Conservation (phyloP, 2,329 filamentous ascomycete species). For the Fusarium sp. region DNA sequence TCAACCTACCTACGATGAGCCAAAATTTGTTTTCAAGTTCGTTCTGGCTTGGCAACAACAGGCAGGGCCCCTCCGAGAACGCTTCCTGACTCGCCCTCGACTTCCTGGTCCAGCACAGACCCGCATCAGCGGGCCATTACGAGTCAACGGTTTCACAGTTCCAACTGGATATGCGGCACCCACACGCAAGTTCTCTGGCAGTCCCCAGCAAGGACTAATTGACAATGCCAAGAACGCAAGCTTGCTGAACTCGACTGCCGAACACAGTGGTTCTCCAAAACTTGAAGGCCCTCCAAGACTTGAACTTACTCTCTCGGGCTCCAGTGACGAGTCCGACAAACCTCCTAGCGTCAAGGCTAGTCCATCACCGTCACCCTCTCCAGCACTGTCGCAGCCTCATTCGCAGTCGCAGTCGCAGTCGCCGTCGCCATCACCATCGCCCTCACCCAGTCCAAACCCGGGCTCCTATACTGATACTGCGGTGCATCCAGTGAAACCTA, state of each 20-base stretch:
- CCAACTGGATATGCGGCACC: constrained; percentile 55
- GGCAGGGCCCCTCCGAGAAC: constrained; percentile 66
- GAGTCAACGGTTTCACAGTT: constrained; percentile 54
- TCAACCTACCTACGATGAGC: constrained; percentile 65
- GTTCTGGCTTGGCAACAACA: constrained; percentile 74
- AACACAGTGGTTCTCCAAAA: constrained; percentile 34
- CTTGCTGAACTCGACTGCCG: constrained; percentile 51
- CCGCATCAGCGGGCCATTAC: constrained; percentile 62
- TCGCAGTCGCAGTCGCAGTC: not conserved
- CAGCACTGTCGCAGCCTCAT: constrained; percentile 5
- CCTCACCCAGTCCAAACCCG: constrained; percentile 43
- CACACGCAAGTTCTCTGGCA: constrained; percentile 63
- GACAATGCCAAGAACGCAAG: constrained; percentile 65
- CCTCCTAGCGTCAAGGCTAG: constrained; percentile 18
- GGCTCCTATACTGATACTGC: constrained; percentile 46
- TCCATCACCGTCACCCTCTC: constrained; percentile 12
- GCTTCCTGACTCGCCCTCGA: constrained; percentile 74
- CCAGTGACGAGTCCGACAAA: constrained; percentile 29
- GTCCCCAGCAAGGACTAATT: constrained; percentile 60
- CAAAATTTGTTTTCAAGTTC: constrained; percentile 79
- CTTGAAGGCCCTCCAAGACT: constrained; percentile 20
- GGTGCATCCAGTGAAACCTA: constrained; percentile 61
- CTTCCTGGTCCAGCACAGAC: constrained; percentile 78
- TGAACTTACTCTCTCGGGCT: constrained; percentile 42
- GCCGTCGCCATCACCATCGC: constrained; percentile 18